Base-by-base conservation (phyloP, 352 stramenopile genomes). In the Pythium phragmitis region DNA sequence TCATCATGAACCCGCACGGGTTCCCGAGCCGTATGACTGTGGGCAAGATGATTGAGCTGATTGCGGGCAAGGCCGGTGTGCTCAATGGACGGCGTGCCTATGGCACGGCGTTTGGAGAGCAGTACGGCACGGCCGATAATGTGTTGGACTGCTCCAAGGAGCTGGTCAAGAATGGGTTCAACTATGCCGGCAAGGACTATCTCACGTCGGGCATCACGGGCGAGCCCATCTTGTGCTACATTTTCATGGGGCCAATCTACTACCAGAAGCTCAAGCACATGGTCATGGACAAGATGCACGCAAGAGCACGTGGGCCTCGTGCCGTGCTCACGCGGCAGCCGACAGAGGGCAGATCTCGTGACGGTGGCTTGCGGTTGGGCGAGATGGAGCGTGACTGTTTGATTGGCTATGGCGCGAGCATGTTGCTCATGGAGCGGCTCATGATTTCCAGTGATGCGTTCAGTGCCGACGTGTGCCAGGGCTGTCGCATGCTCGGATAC, bases 251-350 rank as follows among this genome's bases (percentile, higher is more conserved):
- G 1, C 98, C 98, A 26, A 96, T 99, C 19, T 99, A 99, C 75
- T 99, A 99, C 75, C 98, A 99, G 77, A 99, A 99, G 76, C 85
- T 99, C 17, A 99, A 99, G 83, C 98, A 99, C 76, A 99, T 99
- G 98, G 98, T 99, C n/a, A 97, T 99, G 84, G 98, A 99, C 81
- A 99, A 99, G 83, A 99, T 99, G 88, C 98, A 99, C 75, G 97
- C 98, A 19, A 88, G 98, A 63, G 94, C 97, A 17, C 85, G 97
- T 46, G 97, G 97, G 16, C 97, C 97, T 36, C 88, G 96, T 26
- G 97, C 96, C 3, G 88, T 97, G 43, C 85, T 99, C 2, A 99
- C 98, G 45, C 88, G 98, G 1, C 98, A 99, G 78, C 98, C 98
- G 14, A 99, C 98, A 5, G 97, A 99, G 87, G 98, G 98, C 60